Percentiles rank a stretch among this genome's conserved stretches.
Evolutionary conservation across 331 rosid genomes (phyloP).

Genomic region (Ulmus americana): DNA sequence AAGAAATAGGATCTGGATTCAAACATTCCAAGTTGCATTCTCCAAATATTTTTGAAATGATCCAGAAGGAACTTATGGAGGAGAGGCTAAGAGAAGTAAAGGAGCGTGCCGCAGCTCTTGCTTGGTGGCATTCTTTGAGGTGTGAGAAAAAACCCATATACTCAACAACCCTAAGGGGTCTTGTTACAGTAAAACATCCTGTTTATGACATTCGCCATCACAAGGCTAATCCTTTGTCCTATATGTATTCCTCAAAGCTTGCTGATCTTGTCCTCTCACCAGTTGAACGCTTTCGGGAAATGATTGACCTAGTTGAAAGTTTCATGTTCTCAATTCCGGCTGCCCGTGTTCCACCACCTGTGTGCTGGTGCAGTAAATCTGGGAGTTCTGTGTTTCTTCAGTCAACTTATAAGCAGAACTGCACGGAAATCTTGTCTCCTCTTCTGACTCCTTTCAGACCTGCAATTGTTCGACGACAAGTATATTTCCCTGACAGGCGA

Average conservation of each 20-base stretch:
- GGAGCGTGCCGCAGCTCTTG: slow-evolving; percentile 75
- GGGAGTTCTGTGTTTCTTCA: slow-evolving; percentile 49
- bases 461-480: slow-evolving; percentile 90
- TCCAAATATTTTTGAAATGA: slow-evolving; percentile 77
- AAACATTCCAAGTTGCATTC: slow-evolving; percentile 52
- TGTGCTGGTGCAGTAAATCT: slow-evolving; percentile 75
- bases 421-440: slow-evolving; percentile 61
- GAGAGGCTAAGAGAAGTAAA: slow-evolving; percentile 68
- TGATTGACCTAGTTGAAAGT: slow-evolving; percentile 75
- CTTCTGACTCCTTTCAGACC: slow-evolving; percentile 79
- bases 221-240: slow-evolving; percentile 66
- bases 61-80: slow-evolving; percentile 72
- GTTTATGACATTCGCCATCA: slow-evolving; percentile 54
- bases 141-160: slow-evolving; percentile 64
- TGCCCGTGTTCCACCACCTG: slow-evolving; percentile 79
- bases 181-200: slow-evolving; percentile 70
- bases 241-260: slow-evolving; percentile 68
- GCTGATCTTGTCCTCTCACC: slow-evolving; percentile 83
- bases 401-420: slow-evolving; percentile 63
- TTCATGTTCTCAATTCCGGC: slow-evolving; percentile 97
- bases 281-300: slow-evolving; percentile 70
- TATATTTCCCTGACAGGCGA: slow-evolving; percentile 94
- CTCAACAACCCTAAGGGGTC: slow-evolving; percentile 62
- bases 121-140: slow-evolving; percentile 98
- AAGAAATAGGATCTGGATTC: slow-evolving; percentile 49